Conservation (phyloP, 225 moss, liverwort and hornwort species). For the Ulota crispa region DNA sequence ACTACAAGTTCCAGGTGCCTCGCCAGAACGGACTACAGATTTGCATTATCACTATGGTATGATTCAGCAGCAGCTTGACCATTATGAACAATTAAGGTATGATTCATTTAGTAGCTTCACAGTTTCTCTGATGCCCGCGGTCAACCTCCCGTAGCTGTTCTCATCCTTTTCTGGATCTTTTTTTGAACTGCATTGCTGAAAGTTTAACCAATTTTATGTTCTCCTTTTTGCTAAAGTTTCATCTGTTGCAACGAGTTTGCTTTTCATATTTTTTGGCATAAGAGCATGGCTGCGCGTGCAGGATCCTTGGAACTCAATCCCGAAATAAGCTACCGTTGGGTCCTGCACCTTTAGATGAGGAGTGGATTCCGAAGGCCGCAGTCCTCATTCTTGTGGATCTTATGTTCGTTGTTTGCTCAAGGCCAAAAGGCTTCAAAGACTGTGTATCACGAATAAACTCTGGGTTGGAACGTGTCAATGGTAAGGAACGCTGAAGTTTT, state of each 20-base stretch:
- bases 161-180: neutral
- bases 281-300: slow-evolving; percentile 25
- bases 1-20: slow-evolving; percentile 45
- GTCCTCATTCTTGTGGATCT: slow-evolving; percentile 84
- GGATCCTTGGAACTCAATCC: slow-evolving; percentile 30
- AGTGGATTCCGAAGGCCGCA: slow-evolving; percentile 91
- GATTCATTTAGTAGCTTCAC: neutral
- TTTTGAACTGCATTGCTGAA: slow-evolving; percentile 12
- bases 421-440: slow-evolving; percentile 97
- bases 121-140: neutral
- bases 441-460: slow-evolving; percentile 67
- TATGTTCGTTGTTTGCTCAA: slow-evolving; percentile 76
- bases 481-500: slow-evolving; percentile 30
- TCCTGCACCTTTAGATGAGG: slow-evolving; percentile 79
- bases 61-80: slow-evolving; percentile 57
- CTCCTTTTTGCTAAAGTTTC: neutral
- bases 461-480: slow-evolving; percentile 70
- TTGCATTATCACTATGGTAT: slow-evolving; percentile 60
- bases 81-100: slow-evolving; percentile 51
- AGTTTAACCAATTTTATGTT: slow-evolving; percentile 13
- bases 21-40: slow-evolving; percentile 47
- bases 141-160: slow-evolving; percentile 3
- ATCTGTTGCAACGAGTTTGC: neutral
- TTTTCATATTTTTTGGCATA: slow-evolving; percentile 3
- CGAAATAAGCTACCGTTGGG: slow-evolving; percentile 61